Conservation (phyloP, 257 asterid species). For the Euphrasia confusa region DNA sequence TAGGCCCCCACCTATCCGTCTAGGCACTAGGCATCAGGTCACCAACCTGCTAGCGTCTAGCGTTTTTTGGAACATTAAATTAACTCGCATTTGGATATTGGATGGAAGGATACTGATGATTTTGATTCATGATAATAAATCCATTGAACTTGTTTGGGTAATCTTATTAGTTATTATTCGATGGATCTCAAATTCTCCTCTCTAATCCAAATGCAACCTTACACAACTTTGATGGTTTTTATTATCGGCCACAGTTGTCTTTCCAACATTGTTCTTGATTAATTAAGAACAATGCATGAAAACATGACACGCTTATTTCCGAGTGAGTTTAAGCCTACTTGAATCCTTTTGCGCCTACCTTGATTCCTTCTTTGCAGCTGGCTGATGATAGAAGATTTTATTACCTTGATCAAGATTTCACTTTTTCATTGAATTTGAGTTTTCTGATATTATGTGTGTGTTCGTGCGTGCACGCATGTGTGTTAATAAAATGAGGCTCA, state of each 20-base stretch:
- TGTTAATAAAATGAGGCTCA: neutral
- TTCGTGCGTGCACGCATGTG: neutral
- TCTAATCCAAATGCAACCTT: no score
- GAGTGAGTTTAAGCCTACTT: neutral
- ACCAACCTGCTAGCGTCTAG: no score
- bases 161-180: no score
- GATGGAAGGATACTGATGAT: no score
- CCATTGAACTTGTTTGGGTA: no score
- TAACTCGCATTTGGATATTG: neutral
- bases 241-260: neutral
- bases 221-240: slow-evolving; percentile 3
- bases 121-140: no score
- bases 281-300: neutral
- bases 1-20: no score
- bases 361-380: slow-evolving; percentile 9
- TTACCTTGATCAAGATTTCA: slow-evolving; percentile 6
- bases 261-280: neutral
- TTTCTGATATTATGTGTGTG: neutral
- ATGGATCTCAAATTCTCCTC: no score
- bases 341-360: slow-evolving; percentile 1
- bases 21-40: no score
- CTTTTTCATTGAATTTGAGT: neutral
- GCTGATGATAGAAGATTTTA: slow-evolving; percentile 1
- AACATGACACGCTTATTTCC: neutral
- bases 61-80: neutral